A percentile compares a stretch with the other conserved stretches of the same genome.
Evolutionary conservation across 73 alveolate species (phyloP).

Genomic region (Tetrahymena thermophila): DNA sequence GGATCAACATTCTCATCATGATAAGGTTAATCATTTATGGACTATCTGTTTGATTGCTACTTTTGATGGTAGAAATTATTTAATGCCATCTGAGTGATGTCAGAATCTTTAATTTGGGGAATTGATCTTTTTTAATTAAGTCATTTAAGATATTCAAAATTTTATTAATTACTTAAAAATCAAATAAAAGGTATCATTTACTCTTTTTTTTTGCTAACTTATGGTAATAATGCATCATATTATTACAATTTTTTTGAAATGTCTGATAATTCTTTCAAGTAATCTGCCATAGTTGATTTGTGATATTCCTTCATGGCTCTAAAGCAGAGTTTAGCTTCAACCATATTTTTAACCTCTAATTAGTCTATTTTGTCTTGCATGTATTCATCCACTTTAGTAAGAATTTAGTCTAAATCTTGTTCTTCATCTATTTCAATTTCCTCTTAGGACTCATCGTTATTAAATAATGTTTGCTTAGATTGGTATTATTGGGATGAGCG

Average conservation of each 20-base stretch:
- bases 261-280: conserved; percentile 28
- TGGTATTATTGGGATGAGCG: background rate
- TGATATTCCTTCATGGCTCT: conserved; percentile 37
- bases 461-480: background rate
- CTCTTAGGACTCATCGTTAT: background rate
- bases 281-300: conserved; percentile 32
- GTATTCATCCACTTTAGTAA: conserved; percentile 19
- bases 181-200: background rate
- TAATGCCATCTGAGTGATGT: background rate
- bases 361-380: conserved; percentile 3
- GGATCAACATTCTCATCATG: background rate
- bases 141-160: background rate
- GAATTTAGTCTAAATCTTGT: background rate
- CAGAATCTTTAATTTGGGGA: background rate
- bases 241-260: conserved; percentile 29
- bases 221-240: conserved; percentile 24
- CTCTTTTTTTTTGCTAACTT: conserved; percentile 1
- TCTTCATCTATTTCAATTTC: background rate
- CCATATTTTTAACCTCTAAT: conserved; percentile 7
- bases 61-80: background rate
- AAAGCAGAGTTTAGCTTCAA: conserved; percentile 30
- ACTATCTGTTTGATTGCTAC: background rate
- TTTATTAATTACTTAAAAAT: background rate
- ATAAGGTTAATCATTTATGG: background rate
- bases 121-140: background rate